Conservation (phyloP, 257 asterid genomes). For the Solanum sitiens region DNA sequence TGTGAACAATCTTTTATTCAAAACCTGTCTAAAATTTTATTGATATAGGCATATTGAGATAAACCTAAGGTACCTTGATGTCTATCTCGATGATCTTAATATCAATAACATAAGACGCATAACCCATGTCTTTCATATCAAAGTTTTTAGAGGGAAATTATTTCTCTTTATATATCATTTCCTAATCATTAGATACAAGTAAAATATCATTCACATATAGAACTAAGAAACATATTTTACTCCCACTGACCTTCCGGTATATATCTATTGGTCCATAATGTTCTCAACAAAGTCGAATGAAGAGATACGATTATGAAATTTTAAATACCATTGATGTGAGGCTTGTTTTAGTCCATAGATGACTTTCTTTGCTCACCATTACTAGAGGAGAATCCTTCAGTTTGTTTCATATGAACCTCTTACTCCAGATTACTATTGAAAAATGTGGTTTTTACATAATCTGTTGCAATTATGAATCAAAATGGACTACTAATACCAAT, state of each 20-base stretch:
- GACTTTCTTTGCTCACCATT: background rate
- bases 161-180: too few species aligned
- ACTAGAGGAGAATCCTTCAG: background rate
- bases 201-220: background rate
- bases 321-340: background rate
- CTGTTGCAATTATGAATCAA: background rate
- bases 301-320: background rate
- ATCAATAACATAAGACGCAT: background rate
- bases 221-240: background rate
- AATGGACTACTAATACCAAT: background rate
- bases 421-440: background rate
- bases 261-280: background rate
- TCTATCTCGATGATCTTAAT: background rate
- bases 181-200: background rate
- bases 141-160: background rate
- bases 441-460: background rate
- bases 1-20: background rate
- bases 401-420: background rate
- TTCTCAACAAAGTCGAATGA: background rate
- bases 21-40: background rate
- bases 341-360: background rate
- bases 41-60: background rate
- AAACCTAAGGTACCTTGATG: background rate
- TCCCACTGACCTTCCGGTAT: background rate
- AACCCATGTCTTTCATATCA: background rate